A percentile compares a stretch with the other conserved stretches of the same genome.
Evolutionary conservation across 768 basidiomycete species (phyloP).

Genomic region (Leccinum truebloodii): DNA sequence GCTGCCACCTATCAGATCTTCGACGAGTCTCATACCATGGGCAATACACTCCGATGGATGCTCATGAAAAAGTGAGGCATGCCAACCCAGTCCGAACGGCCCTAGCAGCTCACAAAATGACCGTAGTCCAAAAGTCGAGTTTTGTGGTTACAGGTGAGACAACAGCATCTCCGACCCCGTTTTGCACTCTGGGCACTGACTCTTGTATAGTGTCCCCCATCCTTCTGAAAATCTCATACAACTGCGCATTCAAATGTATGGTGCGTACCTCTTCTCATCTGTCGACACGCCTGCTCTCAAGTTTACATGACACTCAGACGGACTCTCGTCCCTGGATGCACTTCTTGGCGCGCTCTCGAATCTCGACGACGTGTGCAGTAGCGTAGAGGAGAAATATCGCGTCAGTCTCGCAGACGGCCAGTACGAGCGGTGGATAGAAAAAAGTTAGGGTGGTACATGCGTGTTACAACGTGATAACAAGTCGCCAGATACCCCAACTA

Average conservation of each 20-base stretch:
- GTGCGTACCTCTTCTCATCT: slow-evolving; percentile 48
- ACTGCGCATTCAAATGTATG: slow-evolving; percentile 99
- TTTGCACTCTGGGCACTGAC: not conserved
- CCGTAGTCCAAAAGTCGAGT: not conserved
- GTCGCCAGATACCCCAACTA: too few species aligned
- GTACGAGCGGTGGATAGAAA: slow-evolving; percentile 72
- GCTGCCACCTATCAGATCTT: slow-evolving; percentile 90
- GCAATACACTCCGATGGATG: slow-evolving; percentile 96
- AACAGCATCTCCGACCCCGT: too few species aligned
- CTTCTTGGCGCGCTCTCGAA: slow-evolving; percentile 74
- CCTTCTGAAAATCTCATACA: slow-evolving; percentile 97
- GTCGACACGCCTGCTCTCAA: not conserved
- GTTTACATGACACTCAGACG: slow-evolving; percentile 52
- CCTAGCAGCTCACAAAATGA: slow-evolving; percentile 8
- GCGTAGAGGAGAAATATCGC: slow-evolving; percentile 69
- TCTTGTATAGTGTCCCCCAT: slow-evolving; percentile 59
- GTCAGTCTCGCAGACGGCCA: slow-evolving; percentile 52
- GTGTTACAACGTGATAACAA: not conserved
- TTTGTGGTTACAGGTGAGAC: not conserved
- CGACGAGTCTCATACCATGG: slow-evolving; percentile 95
- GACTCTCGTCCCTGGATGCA: slow-evolving; percentile 81
- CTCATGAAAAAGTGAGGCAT: slow-evolving; percentile 92
- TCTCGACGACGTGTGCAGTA: slow-evolving; percentile 73
- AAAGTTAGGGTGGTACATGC: slow-evolving; percentile 39
- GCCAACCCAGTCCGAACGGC: not conserved